Percentiles rank a stretch among this genome's conserved stretches.
Conservation (phyloP, 1,284 basidiomycete genomes). For the Malassezia sympodialis region DNA sequence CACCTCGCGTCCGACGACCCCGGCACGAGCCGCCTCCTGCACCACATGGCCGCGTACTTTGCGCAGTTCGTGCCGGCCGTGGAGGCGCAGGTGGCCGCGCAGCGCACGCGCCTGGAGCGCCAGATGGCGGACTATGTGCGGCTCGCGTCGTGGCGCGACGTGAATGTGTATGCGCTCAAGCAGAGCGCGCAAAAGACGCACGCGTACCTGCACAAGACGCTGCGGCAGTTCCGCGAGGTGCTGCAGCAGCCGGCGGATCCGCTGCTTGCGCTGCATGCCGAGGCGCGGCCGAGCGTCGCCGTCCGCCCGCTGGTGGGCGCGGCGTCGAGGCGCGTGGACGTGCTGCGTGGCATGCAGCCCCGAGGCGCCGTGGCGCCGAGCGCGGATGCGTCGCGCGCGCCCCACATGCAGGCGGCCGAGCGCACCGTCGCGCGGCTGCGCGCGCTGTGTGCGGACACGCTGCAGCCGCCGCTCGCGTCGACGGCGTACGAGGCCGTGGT, state of each 20-base stretch:
- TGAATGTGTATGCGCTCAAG: slow-evolving; percentile 87
- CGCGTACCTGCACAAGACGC: slow-evolving; percentile 76
- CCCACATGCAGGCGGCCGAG: slow-evolving; percentile 2
- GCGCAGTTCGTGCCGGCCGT: slow-evolving; percentile 57
- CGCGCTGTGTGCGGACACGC: slow-evolving; percentile 18
- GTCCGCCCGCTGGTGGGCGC: slow-evolving; percentile 13
- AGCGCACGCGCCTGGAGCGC: slow-evolving; percentile 63
- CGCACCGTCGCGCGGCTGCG: slow-evolving; percentile 25
- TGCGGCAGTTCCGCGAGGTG: slow-evolving; percentile 83
- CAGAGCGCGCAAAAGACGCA: slow-evolving; percentile 85
- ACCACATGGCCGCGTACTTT: slow-evolving; percentile 62
- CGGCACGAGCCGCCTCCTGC: slow-evolving; percentile 49
- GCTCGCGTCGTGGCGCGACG: slow-evolving; percentile 94
- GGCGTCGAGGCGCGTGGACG: slow-evolving; percentile 4
- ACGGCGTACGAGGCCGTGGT: slow-evolving; percentile 6
- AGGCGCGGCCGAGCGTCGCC: slow-evolving; percentile 22
- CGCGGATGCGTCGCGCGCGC: neutral
- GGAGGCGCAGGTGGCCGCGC: slow-evolving; percentile 54
- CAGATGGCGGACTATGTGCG: slow-evolving; percentile 79
- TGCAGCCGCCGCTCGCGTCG: slow-evolving; percentile 21
- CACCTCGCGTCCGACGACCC: slow-evolving; percentile 17
- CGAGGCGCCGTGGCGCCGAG: too few species aligned
- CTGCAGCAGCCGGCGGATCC: slow-evolving; percentile 62
- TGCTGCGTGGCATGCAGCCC: neutral
- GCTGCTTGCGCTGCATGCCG: slow-evolving; percentile 25